Conservation (phyloP, 225 moss, liverwort and hornwort genomes). For the Thuidium tamariscinum region DNA sequence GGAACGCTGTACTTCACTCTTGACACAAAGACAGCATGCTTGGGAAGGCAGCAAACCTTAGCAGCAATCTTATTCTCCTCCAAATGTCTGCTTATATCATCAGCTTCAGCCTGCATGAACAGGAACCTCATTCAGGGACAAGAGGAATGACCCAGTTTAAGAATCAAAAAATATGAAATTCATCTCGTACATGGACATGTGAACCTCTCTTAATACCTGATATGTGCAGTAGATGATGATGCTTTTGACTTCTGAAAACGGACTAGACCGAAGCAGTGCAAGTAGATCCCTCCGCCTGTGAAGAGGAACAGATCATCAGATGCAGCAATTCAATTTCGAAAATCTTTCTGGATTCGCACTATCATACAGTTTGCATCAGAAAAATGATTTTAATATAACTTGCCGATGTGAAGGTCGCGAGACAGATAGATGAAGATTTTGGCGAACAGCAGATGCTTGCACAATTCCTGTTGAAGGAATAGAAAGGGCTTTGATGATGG, state of each 20-base stretch:
- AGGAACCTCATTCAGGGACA: neutral
- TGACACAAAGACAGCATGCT: neutral
- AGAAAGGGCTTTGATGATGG: conserved; percentile 55
- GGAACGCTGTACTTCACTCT: neutral
- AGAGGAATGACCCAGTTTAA: neutral
- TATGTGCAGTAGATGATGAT: conserved; percentile 90
- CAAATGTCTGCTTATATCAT: conserved; percentile 58
- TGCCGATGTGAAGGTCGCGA: conserved; percentile 59
- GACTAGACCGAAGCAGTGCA: conserved; percentile 52
- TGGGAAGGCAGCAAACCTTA: conserved; percentile 39
- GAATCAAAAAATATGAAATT: neutral
- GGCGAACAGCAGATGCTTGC: conserved; percentile 51
- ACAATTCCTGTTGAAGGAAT: conserved; percentile 55
- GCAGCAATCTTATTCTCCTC: conserved; percentile 75
- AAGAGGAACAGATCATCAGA: neutral
- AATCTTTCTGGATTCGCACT: neutral
- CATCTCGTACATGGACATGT: neutral
- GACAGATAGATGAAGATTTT: conserved; percentile 64
- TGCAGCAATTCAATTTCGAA: neutral
- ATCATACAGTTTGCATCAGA: neutral
- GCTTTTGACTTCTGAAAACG: conserved; percentile 57
- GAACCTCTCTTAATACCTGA: conserved; percentile 33
- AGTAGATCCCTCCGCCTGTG: conserved; percentile 64
- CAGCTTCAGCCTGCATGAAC: conserved; percentile 62
- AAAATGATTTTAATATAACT: neutral